Percentiles rank a stretch among this genome's conserved stretches.
Evolutionary conservation across 148 eudicot species (phyloP).

Genomic region (Bassia scoparia): DNA sequence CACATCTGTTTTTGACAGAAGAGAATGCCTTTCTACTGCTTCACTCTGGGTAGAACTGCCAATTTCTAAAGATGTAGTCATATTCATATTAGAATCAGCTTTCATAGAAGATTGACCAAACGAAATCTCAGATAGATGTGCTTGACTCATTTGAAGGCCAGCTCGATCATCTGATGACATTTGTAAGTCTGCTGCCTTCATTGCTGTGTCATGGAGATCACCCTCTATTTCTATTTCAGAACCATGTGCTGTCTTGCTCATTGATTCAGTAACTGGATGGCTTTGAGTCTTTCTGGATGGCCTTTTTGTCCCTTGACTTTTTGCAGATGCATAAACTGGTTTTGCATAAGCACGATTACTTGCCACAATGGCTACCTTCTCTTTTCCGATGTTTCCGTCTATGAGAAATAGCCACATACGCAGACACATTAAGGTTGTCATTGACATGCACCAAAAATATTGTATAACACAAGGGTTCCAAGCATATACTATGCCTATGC

Average conservation of each 20-base stretch:
- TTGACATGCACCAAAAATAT: too few species aligned
- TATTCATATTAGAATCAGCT: neutral
- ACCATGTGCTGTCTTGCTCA: neutral
- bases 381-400: too few species aligned
- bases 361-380: too few species aligned
- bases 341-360: neutral
- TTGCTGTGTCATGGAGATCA: conserved; percentile 4
- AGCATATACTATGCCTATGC: too few species aligned
- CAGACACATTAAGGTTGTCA: too few species aligned
- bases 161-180: neutral
- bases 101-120: neutral
- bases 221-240: conserved; percentile 1
- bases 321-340: neutral
- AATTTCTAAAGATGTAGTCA: neutral
- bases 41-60: neutral
- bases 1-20: neutral
- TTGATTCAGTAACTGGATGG: neutral
- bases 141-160: neutral
- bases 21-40: neutral
- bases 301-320: neutral
- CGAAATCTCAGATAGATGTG: neutral
- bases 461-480: too few species aligned
- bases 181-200: neutral
- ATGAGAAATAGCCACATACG: too few species aligned
- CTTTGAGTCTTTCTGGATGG: neutral